These are phyloP conservation scores for Rhizophora apiculata DNA, from an alignment of 345 rosid species.

Conservation along the genomic window DNA sequence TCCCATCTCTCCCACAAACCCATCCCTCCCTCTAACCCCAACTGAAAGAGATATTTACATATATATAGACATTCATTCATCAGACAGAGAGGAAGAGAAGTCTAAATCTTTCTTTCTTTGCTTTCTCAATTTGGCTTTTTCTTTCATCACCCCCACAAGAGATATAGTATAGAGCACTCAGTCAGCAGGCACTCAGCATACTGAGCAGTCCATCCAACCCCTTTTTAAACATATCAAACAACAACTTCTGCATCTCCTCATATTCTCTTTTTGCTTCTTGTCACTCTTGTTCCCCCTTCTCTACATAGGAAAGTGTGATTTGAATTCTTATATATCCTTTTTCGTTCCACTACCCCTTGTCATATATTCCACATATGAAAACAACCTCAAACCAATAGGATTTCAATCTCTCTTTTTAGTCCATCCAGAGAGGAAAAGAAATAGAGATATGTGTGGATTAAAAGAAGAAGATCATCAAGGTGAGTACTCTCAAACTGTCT, in stretches of 20 bases:
- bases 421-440: conserved; percentile 12
- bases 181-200: too few relatives aligned
- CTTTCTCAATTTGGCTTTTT: neutral
- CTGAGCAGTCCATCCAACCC: neutral
- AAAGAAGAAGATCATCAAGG: conserved; percentile 67
- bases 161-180: neutral
- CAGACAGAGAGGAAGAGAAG: neutral
- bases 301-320: neutral
- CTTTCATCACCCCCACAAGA: neutral
- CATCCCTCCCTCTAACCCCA: neutral
- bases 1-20: neutral
- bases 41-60: neutral
- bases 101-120: neutral
- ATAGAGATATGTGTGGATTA: conserved; percentile 45
- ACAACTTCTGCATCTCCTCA: neutral
- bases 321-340: too few relatives aligned
- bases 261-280: neutral
- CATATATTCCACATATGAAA: neutral
- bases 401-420: conserved; percentile 13
- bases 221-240: neutral
- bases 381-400: conserved; percentile 8
- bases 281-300: neutral
- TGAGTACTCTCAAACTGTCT: conserved; percentile 56
- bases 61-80: neutral
- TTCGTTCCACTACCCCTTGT: too few relatives aligned